Evolutionary conservation across 2,329 filamentous ascomycete genomes (phyloP).

Genomic region (Colletotrichum nymphaeae): DNA sequence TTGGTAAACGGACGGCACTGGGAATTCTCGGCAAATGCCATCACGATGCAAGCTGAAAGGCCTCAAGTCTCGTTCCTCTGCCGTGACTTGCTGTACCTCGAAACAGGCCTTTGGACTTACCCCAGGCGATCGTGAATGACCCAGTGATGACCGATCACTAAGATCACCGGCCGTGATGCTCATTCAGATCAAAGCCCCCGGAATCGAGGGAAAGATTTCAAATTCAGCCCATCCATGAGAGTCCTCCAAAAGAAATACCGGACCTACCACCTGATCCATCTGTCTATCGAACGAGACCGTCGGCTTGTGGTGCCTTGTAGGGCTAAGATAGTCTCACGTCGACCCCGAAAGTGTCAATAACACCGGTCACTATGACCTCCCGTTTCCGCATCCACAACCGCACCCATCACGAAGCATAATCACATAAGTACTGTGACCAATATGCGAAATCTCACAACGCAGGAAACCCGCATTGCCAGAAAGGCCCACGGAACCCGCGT

Average conservation of each 20-base stretch:
- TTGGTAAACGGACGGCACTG: neutral
- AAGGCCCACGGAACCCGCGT: neutral
- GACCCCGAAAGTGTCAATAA: neutral
- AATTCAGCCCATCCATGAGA: too few species aligned
- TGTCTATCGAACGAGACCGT: neutral
- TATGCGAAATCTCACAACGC: neutral
- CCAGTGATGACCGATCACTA: neutral
- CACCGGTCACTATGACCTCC: neutral
- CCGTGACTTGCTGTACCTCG: neutral
- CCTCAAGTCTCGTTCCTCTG: neutral
- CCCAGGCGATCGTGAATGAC: neutral
- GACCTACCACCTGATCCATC: neutral
- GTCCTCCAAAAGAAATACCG: too few species aligned
- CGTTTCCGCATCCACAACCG: neutral
- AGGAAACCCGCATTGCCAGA: neutral
- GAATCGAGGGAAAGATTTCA: neutral
- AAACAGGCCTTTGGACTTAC: neutral
- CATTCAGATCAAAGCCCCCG: neutral
- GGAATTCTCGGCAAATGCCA: neutral
- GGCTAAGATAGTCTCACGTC: neutral
- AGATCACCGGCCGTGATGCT: neutral
- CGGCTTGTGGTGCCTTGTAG: neutral
- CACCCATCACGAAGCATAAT: slow-evolving; percentile 4
- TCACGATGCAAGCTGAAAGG: neutral
- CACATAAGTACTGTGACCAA: neutral